Percentiles rank a stretch among this genome's conserved stretches.
phyloP scores from a whole-genome alignment of 2,329 filamentous ascomycete species.

The Phoma sp. region DNA sequence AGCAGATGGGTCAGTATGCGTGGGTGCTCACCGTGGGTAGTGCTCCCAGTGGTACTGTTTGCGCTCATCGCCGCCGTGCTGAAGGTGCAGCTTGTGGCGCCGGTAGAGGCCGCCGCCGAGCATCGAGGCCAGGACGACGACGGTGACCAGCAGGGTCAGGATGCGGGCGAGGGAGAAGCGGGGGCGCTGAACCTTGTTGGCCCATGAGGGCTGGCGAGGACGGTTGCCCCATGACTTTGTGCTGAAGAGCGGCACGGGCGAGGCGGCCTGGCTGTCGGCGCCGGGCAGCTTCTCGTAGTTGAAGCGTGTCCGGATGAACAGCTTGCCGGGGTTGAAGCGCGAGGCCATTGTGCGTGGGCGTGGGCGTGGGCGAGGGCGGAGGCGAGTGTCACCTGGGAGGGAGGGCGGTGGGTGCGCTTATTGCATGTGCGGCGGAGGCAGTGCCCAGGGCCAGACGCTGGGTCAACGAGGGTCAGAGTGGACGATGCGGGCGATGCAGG shows the following conservation, averaged over 20 bases:
- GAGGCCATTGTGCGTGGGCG: conserved; percentile 37
- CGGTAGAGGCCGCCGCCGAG: conserved; percentile 52
- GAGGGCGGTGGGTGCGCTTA: conserved; percentile 29
- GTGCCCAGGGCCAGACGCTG: conserved; percentile 9
- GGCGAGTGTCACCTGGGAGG: neutral
- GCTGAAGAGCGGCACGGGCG: conserved; percentile 49
- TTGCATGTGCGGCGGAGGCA: conserved; percentile 40
- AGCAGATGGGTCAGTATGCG: neutral
- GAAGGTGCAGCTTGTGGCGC: conserved; percentile 42
- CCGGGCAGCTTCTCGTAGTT: conserved; percentile 55
- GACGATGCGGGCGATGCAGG: conserved; percentile 8
- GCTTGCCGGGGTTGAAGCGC: conserved; percentile 54
- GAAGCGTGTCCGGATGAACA: conserved; percentile 53
- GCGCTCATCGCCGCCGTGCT: conserved; percentile 42
- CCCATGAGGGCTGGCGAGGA: conserved; percentile 45
- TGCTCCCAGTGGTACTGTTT: conserved; percentile 55
- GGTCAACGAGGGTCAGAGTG: conserved; percentile 7
- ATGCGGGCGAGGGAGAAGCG: conserved; percentile 52
- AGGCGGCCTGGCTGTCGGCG: conserved; percentile 50
- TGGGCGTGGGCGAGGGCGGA: conserved; percentile 6
- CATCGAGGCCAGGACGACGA: conserved; percentile 51
- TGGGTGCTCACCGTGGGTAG: conserved; percentile 49
- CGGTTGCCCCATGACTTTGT: conserved; percentile 46
- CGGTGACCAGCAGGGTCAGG: conserved; percentile 49
- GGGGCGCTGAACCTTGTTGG: conserved; percentile 49